Evolutionary conservation across 139 green algal genomes (phyloP).

Genomic region (Diplosphaera chodatii): DNA sequence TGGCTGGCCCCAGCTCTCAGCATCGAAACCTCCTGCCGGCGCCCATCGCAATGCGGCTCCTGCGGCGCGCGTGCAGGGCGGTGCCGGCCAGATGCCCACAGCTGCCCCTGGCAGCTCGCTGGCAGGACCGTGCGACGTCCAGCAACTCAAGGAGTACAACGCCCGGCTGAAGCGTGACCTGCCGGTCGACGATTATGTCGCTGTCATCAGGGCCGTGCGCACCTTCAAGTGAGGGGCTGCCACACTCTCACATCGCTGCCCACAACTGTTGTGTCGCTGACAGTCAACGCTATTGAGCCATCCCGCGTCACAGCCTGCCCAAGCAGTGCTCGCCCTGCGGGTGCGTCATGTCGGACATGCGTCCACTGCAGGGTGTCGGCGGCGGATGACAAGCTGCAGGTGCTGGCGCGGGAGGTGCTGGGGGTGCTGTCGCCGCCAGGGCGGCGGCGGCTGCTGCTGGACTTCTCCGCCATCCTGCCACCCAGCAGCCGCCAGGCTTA

Average conservation of each 20-base stretch:
- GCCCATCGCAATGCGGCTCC: too few relatives aligned
- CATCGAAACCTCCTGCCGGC: too few relatives aligned
- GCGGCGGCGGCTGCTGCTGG: slow-evolving; percentile 31
- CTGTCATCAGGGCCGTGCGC: slow-evolving; percentile 11
- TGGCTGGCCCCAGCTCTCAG: too few relatives aligned
- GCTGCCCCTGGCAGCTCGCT: neutral
- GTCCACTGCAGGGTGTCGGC: neutral
- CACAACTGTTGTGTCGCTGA: too few relatives aligned
- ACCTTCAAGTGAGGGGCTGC: neutral
- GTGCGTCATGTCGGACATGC: too few relatives aligned
- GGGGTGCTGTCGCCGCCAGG: slow-evolving; percentile 34
- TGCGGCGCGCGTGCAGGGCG: too few relatives aligned
- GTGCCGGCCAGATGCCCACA: too few relatives aligned
- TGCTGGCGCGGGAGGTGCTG: slow-evolving; percentile 42
- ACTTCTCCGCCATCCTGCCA: slow-evolving; percentile 49
- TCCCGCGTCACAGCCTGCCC: too few relatives aligned
- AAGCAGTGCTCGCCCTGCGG: too few relatives aligned
- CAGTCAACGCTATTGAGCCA: too few relatives aligned
- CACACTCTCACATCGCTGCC: neutral
- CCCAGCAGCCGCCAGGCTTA: slow-evolving; percentile 35
- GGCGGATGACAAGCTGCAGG: neutral
- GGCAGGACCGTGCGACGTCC: neutral
- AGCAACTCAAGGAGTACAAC: slow-evolving; percentile 25
- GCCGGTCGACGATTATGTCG: slow-evolving; percentile 12
- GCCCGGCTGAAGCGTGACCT: slow-evolving; percentile 31